Evolutionary conservation across 2,329 filamentous ascomycete species (phyloP).

Genomic region (Penicillium sp.): DNA sequence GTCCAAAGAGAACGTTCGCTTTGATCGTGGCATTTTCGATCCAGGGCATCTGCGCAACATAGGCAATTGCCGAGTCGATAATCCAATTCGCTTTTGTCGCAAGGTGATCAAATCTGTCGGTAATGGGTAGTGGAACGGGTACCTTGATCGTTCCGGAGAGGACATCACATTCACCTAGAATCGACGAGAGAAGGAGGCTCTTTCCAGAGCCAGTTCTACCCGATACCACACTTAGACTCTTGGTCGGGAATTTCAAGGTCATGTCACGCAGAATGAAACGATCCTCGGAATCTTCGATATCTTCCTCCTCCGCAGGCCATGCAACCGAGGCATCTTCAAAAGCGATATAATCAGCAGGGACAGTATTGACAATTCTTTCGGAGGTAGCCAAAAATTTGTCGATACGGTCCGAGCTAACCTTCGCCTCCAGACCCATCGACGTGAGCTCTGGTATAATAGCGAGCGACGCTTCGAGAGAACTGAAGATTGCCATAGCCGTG

Average conservation of each 20-base stretch:
- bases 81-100: conserved; percentile 55
- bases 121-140: conserved; percentile 43
- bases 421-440: conserved; percentile 67
- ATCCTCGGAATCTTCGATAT: conserved; percentile 49
- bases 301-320: conserved; percentile 64
- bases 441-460: conserved; percentile 71
- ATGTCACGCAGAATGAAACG: conserved; percentile 66
- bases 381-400: conserved; percentile 68
- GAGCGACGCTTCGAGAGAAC: conserved; percentile 68
- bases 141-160: conserved; percentile 57
- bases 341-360: conserved; percentile 57
- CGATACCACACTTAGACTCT: conserved; percentile 70
- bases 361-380: conserved; percentile 63
- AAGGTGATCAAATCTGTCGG: conserved; percentile 60
- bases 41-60: conserved; percentile 78
- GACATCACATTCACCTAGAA: conserved; percentile 73
- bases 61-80: conserved; percentile 59
- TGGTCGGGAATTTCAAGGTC: conserved; percentile 63
- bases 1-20: conserved; percentile 75
- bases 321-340: conserved; percentile 69
- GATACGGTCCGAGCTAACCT: conserved; percentile 70
- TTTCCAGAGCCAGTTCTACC: conserved; percentile 78
- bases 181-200: conserved; percentile 68
- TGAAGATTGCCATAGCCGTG: conserved; percentile 70
- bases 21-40: conserved; percentile 77